Evolutionary conservation across 1,139 yeast species (phyloP).

Genomic region (Yamadazyma buinensis): DNA sequence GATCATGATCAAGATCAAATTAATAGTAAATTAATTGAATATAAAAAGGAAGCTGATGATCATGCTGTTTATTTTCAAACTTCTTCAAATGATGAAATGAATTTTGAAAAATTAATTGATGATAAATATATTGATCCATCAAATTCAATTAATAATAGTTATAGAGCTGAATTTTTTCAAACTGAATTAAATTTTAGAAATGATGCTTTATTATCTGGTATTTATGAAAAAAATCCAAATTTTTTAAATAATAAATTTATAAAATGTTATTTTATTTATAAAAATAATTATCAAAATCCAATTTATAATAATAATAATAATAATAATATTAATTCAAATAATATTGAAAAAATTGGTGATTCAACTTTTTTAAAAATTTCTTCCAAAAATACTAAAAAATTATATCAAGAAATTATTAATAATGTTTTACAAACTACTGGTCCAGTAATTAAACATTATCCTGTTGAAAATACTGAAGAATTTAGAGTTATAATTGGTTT

Average conservation of each 20-base stretch:
- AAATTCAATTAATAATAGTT: constrained; percentile 37
- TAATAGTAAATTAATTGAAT: constrained; percentile 49
- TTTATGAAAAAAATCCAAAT: constrained; percentile 28
- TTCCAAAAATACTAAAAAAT: constrained; percentile 69
- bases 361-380: constrained; percentile 75
- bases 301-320: too few species aligned
- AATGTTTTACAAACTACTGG: constrained; percentile 78
- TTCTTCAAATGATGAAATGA: constrained; percentile 26
- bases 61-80: constrained; percentile 93
- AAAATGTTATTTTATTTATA: constrained; percentile 83
- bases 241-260: constrained; percentile 47
- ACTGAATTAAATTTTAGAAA: constrained; percentile 56
- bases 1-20: constrained; percentile 34
- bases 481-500: constrained; percentile 87
- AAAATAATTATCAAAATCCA: constrained; percentile 71
- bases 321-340: constrained; percentile 15
- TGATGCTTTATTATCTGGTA: constrained; percentile 45
- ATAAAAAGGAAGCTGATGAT: constrained; percentile 72
- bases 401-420: constrained; percentile 70
- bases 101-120: constrained; percentile 69
- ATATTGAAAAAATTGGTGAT: constrained; percentile 69
- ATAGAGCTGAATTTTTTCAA: constrained; percentile 81
- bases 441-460: constrained; percentile 87
- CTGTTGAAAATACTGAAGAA: constrained; percentile 73
- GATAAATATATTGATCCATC: constrained; percentile 70